These are phyloP conservation scores for Ascoidea tarda DNA, from an alignment of 805 yeast genomes.

Conservation along the genomic window DNA sequence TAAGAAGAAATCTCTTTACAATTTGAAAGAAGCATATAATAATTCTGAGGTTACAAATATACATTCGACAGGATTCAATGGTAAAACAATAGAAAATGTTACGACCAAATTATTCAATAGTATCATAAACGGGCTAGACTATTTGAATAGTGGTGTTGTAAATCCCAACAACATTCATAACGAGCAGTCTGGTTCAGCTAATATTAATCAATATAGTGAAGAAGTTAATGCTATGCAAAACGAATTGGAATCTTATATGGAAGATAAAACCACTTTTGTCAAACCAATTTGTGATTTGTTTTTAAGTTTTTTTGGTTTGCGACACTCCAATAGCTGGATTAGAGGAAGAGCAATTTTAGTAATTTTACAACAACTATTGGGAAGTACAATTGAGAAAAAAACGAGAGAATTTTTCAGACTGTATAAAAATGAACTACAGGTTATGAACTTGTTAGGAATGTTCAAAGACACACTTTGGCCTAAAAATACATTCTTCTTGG, in stretches of 20 bases:
- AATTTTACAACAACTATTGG: conserved; percentile 72
- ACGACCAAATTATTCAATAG: conserved; percentile 20
- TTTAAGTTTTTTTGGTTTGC: conserved; percentile 53
- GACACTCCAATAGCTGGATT: conserved; percentile 57
- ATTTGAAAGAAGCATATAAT: conserved; percentile 1
- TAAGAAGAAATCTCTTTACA: background rate
- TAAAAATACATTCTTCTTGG: conserved; percentile 33
- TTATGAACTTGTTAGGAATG: conserved; percentile 25
- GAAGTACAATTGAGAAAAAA: conserved; percentile 73
- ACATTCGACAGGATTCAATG: conserved; percentile 5
- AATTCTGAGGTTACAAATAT: conserved; percentile 7
- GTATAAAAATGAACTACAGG: conserved; percentile 26
- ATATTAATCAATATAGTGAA: conserved; percentile 1
- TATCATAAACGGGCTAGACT: conserved; percentile 13
- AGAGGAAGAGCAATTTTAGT: conserved; percentile 75
- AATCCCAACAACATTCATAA: background rate
- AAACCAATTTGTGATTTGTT: conserved; percentile 73
- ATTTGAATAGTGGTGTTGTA: conserved; percentile 7
- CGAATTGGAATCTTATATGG: conserved; percentile 32
- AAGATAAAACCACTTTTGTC: conserved; percentile 38
- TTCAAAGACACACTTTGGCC: conserved; percentile 31
- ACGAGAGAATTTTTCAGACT: conserved; percentile 25
- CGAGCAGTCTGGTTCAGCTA: conserved; percentile 10
- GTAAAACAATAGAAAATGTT: conserved; percentile 12
- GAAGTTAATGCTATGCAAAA: conserved; percentile 35